Conservation (phyloP, 495 filamentous ascomycete genomes). For the Neurospora hispaniola region DNA sequence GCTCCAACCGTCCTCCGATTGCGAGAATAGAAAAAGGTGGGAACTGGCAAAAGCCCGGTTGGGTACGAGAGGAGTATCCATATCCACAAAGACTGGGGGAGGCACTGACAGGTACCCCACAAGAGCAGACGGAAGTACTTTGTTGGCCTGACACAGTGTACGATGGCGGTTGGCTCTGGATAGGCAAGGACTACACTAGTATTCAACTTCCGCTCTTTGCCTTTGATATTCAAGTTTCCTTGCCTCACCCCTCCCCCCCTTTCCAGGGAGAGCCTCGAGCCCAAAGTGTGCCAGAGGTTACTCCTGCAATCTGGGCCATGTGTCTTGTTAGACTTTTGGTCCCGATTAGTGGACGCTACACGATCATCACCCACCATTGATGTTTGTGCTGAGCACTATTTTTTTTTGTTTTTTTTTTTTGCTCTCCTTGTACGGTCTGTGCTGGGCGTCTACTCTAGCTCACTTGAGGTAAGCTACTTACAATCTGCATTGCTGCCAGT, state of each 20-base stretch:
- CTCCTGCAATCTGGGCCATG: background rate
- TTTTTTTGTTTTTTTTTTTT: background rate
- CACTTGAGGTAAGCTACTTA: background rate
- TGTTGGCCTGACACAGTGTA: background rate
- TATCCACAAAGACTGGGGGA: conserved; percentile 6
- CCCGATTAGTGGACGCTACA: background rate
- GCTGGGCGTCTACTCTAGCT: background rate
- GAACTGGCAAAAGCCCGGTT: conserved; percentile 1
- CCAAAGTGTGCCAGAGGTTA: background rate
- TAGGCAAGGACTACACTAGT: background rate
- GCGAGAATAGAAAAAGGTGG: background rate
- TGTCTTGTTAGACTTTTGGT: background rate
- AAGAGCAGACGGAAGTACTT: conserved; percentile 2
- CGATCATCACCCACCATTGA: background rate
- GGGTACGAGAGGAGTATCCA: conserved; percentile 5
- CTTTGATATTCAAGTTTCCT: background rate
- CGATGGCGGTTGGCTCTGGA: background rate
- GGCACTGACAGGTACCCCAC: conserved; percentile 20
- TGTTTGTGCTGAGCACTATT: background rate
- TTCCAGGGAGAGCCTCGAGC: background rate
- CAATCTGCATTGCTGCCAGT: background rate
- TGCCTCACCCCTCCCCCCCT: background rate
- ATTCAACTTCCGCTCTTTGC: background rate
- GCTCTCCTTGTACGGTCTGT: background rate
- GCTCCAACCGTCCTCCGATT: background rate